Base-by-base conservation (phyloP, 2,329 filamentous ascomycete species). In the Capronia epimyces region DNA sequence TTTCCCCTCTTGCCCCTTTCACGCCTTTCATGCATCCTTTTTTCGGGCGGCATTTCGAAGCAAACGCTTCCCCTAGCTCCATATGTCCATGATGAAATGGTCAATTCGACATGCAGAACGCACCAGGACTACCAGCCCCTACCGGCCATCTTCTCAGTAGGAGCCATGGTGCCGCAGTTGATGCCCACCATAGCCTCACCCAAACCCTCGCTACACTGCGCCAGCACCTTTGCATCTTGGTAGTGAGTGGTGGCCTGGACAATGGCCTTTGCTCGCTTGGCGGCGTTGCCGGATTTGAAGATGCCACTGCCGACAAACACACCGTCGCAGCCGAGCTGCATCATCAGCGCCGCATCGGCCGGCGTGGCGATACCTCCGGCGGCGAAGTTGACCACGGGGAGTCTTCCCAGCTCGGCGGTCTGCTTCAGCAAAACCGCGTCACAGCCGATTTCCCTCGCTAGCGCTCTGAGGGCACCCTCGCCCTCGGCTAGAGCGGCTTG, bases 291-390 rank as follows among this genome's bases (percentile, higher is more conserved):
- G 3, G 83, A 88, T 81, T 97, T 97, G 81, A 98, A 98, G 70
- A 97, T 97, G 22, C 93, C 93, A 51, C 83, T 89, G 22, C 93
- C 93, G 29, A 98, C 93, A 67, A 98, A 98, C 29, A 98, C 93
- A 52, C 93, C 93, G 66, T 98, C 93, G 66, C 93, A 97, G 54
- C 93, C 93, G 58, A 98, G 76, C 77, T 97, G 91, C 93, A 98
- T 98, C 91, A 98, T 88, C 74, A 98, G 76, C 1, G 93, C 93
- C 0, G 93, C 93, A 71, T 98, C 93, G 0, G 93, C 93, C 0
- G 93, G 93, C 1, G 93, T 98, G n/a, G 93, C 93, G n/a, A 98
- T 87, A 51, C 93, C 93, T n/a, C 93, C 93, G 2, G 93, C 93
- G 0, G 93, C 93, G 63, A 98, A 97, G 77, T 97, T 97, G 59